Percentiles rank a stretch among this genome's conserved stretches.
phyloP scores from a whole-genome alignment of 805 yeast species.

The Candida suzukii region DNA sequence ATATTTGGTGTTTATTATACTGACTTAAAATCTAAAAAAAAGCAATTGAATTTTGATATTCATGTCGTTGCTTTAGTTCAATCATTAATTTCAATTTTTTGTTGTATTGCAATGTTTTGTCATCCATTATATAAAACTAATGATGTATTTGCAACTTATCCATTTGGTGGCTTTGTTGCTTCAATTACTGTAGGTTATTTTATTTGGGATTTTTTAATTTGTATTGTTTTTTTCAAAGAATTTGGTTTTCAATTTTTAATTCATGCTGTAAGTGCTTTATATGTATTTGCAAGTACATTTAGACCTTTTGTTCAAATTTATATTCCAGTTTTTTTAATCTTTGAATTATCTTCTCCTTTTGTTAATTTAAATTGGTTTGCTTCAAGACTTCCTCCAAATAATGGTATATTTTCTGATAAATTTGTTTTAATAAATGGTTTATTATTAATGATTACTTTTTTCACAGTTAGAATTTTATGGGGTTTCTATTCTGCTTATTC shows the following conservation, averaged over 20 bases:
- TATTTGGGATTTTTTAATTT: slow-evolving; percentile 79
- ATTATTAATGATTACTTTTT: slow-evolving; percentile 60
- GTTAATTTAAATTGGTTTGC: slow-evolving; percentile 93
- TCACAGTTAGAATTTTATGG: slow-evolving; percentile 75
- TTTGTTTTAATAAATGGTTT: slow-evolving; percentile 65
- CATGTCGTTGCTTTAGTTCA: slow-evolving; percentile 88
- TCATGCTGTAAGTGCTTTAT: slow-evolving; percentile 79
- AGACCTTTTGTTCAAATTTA: slow-evolving; percentile 74
- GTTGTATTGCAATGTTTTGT: slow-evolving; percentile 59
- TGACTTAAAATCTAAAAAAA: slow-evolving; percentile 32
- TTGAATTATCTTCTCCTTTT: slow-evolving; percentile 90
- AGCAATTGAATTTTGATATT: slow-evolving; percentile 73
- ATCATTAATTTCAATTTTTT: slow-evolving; percentile 53
- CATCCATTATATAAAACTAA: slow-evolving; percentile 42
- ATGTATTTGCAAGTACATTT: slow-evolving; percentile 59
- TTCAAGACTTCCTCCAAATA: slow-evolving; percentile 55
- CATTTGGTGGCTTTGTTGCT: slow-evolving; percentile 68
- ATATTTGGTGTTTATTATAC: slow-evolving; percentile 53
- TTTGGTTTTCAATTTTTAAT: slow-evolving; percentile 79
- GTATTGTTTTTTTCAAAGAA: slow-evolving; percentile 49
- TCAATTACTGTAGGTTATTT: slow-evolving; percentile 81
- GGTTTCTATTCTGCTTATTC: slow-evolving; percentile 71
- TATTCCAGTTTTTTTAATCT: slow-evolving; percentile 75
- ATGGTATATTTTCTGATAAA: slow-evolving; percentile 48
- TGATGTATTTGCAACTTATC: slow-evolving; percentile 61